Base-by-base conservation (phyloP, 805 yeast species). In the Saccharomycopsis guyanensis region DNA sequence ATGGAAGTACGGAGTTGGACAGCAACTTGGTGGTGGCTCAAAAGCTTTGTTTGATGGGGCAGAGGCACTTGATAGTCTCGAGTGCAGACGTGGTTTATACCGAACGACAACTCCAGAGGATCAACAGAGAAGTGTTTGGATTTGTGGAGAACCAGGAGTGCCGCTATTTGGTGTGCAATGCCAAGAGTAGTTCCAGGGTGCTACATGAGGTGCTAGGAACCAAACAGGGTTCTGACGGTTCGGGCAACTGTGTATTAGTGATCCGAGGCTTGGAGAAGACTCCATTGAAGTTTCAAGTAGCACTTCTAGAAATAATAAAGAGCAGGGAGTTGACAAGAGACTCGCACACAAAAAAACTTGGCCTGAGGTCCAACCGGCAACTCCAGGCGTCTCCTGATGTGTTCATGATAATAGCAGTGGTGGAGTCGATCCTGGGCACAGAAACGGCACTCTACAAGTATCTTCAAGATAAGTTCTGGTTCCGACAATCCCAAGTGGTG, bases 401-500 rank as follows among this genome's bases (percentile, higher is more conserved):
- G 3, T 54, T 55, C 22, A 38, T 55, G 3, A 44, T 58, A 13
- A 49, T 59, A 10, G 53, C 59, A 13, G 47, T 64, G 3, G 41
- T 56, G 6, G 57, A 56, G 31, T 56, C 50, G 29, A 37, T 46
- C 2, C 50, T 54, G 22, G 54, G 54, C 7, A 22, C 44, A 5
- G 63, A 58, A 15, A 43, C 50, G 3, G 43, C 44, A 15, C 44
- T 57, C 4, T 51, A 53, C 19, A 52, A 44, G n/a, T 50, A 52
- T 16, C 43, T 66, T 5, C 51, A 52, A 25, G 54, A 56, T 12
- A 45, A 51, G 20, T 57, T 65, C 45, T 63, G 68, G 64, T 59
- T 65, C 45, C 49, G 64, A 29, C 65, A 63, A 42, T 50, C 57
- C 3, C 64, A 62, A 47, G 29, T 41, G 4, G 34, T 42, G 7